Percentiles rank a stretch among this genome's conserved stretches.
Conservation (phyloP, 106 monocot species). For the Chionographis japonica region DNA sequence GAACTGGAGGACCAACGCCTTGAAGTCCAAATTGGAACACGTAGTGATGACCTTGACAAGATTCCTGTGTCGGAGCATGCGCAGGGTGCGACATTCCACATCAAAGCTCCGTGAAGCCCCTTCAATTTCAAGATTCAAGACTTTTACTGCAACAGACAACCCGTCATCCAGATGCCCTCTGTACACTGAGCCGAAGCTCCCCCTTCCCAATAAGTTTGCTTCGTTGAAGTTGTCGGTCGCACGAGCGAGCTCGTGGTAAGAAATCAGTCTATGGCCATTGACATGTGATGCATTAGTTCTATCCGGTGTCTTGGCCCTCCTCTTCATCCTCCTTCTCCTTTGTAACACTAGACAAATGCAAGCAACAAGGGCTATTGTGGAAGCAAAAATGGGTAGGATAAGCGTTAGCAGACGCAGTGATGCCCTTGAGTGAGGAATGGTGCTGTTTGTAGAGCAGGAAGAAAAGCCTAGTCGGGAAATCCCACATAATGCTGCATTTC, state of each 20-base stretch:
- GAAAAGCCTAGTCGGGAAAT: background rate
- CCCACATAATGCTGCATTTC: conserved; percentile 16
- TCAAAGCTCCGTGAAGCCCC: conserved; percentile 9
- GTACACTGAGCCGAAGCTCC: conserved; percentile 14
- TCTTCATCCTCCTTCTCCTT: background rate
- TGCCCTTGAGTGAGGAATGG: background rate
- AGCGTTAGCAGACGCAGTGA: background rate
- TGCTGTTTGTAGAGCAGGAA: background rate
- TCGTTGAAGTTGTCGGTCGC: conserved; percentile 10
- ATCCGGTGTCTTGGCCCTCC: background rate
- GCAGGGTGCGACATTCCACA: conserved; percentile 1
- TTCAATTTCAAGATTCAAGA: background rate
- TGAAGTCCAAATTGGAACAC: background rate
- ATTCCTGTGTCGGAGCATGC: background rate
- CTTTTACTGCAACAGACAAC: conserved; percentile 2
- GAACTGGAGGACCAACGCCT: background rate
- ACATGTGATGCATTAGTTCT: background rate
- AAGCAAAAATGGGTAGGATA: background rate
- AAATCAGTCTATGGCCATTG: background rate
- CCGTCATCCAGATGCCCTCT: conserved; percentile 7
- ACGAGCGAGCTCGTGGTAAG: conserved; percentile 12
- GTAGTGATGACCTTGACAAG: background rate
- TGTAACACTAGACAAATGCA: background rate
- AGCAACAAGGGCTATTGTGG: background rate
- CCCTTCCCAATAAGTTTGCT: conserved; percentile 8